A percentile compares a stretch with the other conserved stretches of the same genome.
Evolutionary conservation across 1,284 basidiomycete species (phyloP).

Genomic region (Pascua sp.): DNA sequence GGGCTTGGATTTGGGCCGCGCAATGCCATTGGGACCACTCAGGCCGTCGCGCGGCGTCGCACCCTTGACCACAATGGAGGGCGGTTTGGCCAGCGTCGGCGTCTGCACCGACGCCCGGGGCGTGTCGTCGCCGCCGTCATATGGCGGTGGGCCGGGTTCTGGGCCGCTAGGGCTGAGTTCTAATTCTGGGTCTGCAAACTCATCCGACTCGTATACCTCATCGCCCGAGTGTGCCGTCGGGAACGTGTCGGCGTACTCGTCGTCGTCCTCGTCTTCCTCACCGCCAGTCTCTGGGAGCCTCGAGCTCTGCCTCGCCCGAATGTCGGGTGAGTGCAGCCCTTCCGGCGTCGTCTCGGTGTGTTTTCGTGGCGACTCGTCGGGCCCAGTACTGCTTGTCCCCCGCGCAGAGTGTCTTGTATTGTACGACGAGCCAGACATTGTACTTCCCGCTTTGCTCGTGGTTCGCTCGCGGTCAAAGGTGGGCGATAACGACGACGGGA

Average conservation of each 20-base stretch:
- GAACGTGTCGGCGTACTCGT: not conserved
- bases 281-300: not conserved
- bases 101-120: too few species aligned
- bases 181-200: too few species aligned
- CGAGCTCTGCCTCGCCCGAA: not conserved
- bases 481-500: constrained; percentile 38
- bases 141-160: too few species aligned
- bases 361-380: constrained; percentile 19
- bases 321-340: not conserved
- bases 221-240: too few species aligned
- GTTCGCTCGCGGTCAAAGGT: constrained; percentile 17
- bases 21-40: not conserved
- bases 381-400: constrained; percentile 1
- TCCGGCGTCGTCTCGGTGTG: constrained; percentile 12
- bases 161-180: too few species aligned
- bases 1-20: not conserved
- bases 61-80: too few species aligned
- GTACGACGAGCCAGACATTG: constrained; percentile 1
- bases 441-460: not conserved
- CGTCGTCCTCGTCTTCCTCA: not conserved
- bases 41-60: too few species aligned
- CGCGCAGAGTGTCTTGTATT: constrained; percentile 1
- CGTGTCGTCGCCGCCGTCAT: too few species aligned
- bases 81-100: not conserved
- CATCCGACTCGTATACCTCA: too few species aligned